Percentiles rank a stretch among this genome's conserved stretches.
These are phyloP conservation scores for Sporothrix sp. DNA, from an alignment of 2,329 filamentous ascomycete genomes.

Conservation along the genomic window DNA sequence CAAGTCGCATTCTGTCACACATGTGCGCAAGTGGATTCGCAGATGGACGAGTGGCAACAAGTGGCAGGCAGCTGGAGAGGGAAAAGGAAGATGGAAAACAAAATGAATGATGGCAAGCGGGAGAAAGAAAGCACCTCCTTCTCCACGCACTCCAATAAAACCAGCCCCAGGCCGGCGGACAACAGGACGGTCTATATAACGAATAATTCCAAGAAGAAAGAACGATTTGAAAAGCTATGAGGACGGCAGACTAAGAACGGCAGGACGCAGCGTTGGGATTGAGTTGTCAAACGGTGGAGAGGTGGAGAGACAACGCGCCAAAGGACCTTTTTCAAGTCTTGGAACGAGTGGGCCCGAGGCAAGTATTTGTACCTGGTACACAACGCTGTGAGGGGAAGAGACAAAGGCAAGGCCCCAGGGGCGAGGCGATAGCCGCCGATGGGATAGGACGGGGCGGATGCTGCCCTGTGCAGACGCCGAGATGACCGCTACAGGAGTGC, in stretches of 20 bases:
- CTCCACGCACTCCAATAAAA: neutral
- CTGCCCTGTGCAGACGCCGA: neutral
- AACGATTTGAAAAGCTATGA: neutral
- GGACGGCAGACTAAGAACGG: neutral
- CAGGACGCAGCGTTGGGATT: neutral
- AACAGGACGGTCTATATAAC: neutral
- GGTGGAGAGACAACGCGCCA: slow-evolving; percentile 3
- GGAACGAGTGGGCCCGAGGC: neutral
- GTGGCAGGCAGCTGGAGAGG: too few species aligned
- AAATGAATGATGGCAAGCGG: neutral
- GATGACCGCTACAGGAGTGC: neutral
- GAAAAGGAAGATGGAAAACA: neutral
- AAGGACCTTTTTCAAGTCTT: neutral
- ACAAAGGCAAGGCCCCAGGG: neutral
- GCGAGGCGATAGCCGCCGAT: neutral
- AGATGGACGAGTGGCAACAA: neutral
- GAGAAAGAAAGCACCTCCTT: neutral
- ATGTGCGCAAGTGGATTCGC: neutral
- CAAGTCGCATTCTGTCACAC: neutral
- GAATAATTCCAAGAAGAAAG: too few species aligned
- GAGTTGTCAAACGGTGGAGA: slow-evolving; percentile 3
- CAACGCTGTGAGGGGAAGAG: neutral
- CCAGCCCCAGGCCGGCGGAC: neutral
- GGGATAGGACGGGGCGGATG: slow-evolving; percentile 1
- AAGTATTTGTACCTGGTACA: slow-evolving; percentile 3